A percentile compares a stretch with the other conserved stretches of the same genome.
Evolutionary conservation across 2,329 filamentous ascomycete genomes (phyloP).

Genomic region (Sordariomycetes sp.): DNA sequence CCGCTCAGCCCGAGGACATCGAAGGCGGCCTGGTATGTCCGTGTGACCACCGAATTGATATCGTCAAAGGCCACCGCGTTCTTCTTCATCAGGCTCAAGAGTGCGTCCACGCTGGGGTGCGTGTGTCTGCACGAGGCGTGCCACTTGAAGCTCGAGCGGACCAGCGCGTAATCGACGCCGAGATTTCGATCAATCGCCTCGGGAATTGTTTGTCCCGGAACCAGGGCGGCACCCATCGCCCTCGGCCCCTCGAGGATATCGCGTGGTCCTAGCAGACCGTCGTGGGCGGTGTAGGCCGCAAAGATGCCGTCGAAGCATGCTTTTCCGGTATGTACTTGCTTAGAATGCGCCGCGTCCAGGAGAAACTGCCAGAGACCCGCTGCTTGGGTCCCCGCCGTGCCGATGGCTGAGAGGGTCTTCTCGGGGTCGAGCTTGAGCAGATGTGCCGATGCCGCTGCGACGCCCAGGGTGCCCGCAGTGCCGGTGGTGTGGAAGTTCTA

Average conservation of each 20-base stretch:
- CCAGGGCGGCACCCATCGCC: slow-evolving; percentile 1
- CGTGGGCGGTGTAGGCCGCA: slow-evolving; percentile 1
- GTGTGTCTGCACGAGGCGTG: slow-evolving; percentile 2
- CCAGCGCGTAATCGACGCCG: neutral
- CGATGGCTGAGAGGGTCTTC: slow-evolving; percentile 1
- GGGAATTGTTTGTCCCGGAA: neutral
- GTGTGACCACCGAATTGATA: slow-evolving; percentile 1
- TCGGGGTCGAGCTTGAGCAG: neutral
- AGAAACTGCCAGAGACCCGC: slow-evolving; percentile 3
- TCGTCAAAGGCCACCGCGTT: slow-evolving; percentile 1
- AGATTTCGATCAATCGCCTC: slow-evolving; percentile 2
- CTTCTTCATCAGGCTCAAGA: neutral
- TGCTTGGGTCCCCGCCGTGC: slow-evolving; percentile 2
- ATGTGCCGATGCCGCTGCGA: neutral
- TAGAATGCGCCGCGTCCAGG: slow-evolving; percentile 1
- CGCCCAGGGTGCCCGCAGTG: slow-evolving; percentile 1
- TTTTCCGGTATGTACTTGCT: slow-evolving; percentile 2
- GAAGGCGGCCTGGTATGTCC: slow-evolving; percentile 2
- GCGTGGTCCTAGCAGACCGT: neutral
- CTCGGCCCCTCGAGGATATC: slow-evolving; percentile 2
- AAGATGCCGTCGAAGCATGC: slow-evolving; percentile 2
- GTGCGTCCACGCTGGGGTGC: slow-evolving; percentile 2
- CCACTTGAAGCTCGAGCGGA: slow-evolving; percentile 4
- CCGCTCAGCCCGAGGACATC: slow-evolving; percentile 1
- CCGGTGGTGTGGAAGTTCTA: slow-evolving; percentile 2